Conservation (phyloP, 805 yeast genomes). For the Schwanniomyces vanrijiae region DNA sequence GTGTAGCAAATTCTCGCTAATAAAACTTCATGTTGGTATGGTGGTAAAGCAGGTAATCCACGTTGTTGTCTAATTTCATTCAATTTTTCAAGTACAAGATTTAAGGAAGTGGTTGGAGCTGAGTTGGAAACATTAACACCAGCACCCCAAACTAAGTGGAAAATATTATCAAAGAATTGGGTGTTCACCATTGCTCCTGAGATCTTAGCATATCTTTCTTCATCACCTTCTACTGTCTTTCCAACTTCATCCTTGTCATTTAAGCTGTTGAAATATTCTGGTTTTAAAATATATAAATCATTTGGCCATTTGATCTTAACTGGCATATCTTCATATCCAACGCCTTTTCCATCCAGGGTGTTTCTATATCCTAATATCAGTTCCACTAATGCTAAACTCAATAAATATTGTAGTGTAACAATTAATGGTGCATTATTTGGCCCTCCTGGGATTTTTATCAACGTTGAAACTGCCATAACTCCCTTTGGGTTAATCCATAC, state of each 20-base stretch:
- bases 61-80: conserved; percentile 49
- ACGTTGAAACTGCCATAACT: conserved; percentile 77
- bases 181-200: conserved; percentile 87
- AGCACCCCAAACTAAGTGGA: conserved; percentile 75
- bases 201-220: conserved; percentile 70
- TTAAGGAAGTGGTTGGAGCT: conserved; percentile 92
- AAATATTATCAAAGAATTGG: conserved; percentile 58
- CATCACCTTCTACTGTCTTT: conserved; percentile 48
- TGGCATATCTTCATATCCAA: conserved; percentile 74
- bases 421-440: conserved; percentile 49
- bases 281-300: conserved; percentile 76
- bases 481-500: conserved; percentile 96
- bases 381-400: conserved; percentile 79
- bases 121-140: conserved; percentile 82
- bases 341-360: conserved; percentile 31
- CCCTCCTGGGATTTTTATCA: conserved; percentile 57
- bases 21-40: conserved; percentile 48
- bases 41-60: conserved; percentile 47
- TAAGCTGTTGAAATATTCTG: conserved; percentile 46
- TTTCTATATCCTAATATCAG: conserved; percentile 64
- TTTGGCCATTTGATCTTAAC: conserved; percentile 95
- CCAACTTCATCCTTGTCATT: conserved; percentile 33
- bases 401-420: conserved; percentile 83
- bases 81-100: conserved; percentile 61
- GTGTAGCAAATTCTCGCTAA: conserved; percentile 67